Evolutionary conservation across 2,329 filamentous ascomycete genomes (phyloP), one percentile per base, ranked within the genome.

Genomic region (Helotiales sp.): DNA sequence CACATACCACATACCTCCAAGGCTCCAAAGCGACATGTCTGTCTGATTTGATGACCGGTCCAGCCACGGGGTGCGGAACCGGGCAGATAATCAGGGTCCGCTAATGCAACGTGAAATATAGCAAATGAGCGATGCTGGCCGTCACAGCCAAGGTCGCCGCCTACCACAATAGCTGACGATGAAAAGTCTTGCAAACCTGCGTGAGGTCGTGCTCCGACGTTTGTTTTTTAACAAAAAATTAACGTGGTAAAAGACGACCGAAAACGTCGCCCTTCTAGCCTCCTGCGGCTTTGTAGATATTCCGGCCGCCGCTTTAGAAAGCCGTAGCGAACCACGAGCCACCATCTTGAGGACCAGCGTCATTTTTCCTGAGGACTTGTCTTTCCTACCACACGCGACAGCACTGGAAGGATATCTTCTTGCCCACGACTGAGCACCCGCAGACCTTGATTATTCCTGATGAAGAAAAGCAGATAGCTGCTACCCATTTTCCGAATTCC

Each of bases 391-490:
- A 57, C 59, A 62, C 63, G 56, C 62, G 60, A 65, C 61, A 57
- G 46, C 36, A 33, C 42, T 34, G 48, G 46, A 44, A 24, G 22
- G 52, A 58, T 52, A 40, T 46, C 40, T 55, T 33, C 42, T 31
- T 19, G 40, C 30, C 52, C 27, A 57, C 54, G 36, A 57, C 52
- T 27, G 61, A 44, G 19, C 24, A 25, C 22, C 36, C n/a, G 6
- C 19, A n/a, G 27, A 44, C 19, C 22, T 44, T 53, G n/a, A 44
- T 51, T 13, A 57, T 38, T 34, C 44, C 53, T 57, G 34, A 63
- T 63, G 59, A 57, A 56, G 55, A 63, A 58, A 56, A 64, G 56
- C 58, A 64, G 62, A 65, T 65, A 66, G 58, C 55, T 54, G 46
- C 51, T 34, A 15, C 46, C 34, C 44, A 31, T 46, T 50, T 55